Conservation (phyloP, 176 grass and related monocot genomes). For the Sorghum bicolor region DNA sequence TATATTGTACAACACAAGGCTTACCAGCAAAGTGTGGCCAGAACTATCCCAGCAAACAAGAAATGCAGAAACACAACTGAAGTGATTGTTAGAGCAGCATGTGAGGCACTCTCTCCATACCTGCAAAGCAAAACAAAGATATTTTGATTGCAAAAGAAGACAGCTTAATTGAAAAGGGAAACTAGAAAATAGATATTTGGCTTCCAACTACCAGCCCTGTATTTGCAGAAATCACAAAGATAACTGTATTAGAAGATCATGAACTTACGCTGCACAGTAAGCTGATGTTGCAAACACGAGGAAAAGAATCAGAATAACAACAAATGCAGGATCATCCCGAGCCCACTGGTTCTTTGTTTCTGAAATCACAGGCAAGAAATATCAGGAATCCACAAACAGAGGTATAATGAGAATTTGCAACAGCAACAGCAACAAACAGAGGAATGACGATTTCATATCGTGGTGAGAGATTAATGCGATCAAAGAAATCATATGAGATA, state of each 20-base stretch:
- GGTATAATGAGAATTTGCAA: background rate
- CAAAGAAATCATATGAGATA: slow-evolving; percentile 1
- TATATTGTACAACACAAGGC: background rate
- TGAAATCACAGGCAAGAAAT: slow-evolving; percentile 36
- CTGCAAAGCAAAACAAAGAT: slow-evolving; percentile 42
- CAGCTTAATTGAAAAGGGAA: background rate
- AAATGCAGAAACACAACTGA: slow-evolving; percentile 83
- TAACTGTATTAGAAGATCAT: background rate
- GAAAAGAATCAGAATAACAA: slow-evolving; percentile 92
- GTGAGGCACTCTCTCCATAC: slow-evolving; percentile 69
- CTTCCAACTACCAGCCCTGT: background rate
- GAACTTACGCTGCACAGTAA: slow-evolving; percentile 90
- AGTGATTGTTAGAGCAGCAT: slow-evolving; percentile 74
- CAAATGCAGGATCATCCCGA: slow-evolving; percentile 94
- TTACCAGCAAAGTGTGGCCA: slow-evolving; percentile 95
- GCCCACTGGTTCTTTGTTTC: slow-evolving; percentile 99
- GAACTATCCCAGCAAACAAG: slow-evolving; percentile 74
- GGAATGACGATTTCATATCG: background rate
- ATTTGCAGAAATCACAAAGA: background rate
- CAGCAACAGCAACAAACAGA: background rate
- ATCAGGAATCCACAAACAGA: slow-evolving; percentile 23
- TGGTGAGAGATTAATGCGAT: background rate
- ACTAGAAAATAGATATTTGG: background rate
- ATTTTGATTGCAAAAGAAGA: background rate
- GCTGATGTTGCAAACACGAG: slow-evolving; percentile 86